Percentiles rank a stretch among this genome's conserved stretches.
Evolutionary conservation across 2,329 filamentous ascomycete species (phyloP).

Genomic region (Neurospora sp.): DNA sequence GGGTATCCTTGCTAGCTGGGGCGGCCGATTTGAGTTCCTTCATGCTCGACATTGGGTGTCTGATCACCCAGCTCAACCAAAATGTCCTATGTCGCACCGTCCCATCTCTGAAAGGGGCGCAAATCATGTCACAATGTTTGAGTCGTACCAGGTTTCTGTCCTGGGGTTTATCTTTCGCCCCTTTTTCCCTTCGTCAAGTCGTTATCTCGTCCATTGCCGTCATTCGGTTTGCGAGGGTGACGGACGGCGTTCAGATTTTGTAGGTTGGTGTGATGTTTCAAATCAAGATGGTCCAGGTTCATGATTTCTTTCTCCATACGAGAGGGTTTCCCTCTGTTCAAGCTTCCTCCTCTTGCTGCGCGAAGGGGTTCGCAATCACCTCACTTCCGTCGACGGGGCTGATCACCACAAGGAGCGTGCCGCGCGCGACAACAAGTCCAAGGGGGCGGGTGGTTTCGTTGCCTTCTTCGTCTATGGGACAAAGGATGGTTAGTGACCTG

Average conservation of each 20-base stretch:
- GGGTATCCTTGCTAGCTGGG: not conserved
- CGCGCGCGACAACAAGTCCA: conserved; percentile 80
- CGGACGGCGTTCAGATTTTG: not conserved
- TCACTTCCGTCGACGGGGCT: conserved; percentile 91
- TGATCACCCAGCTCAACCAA: not conserved
- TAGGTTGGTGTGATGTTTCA: not conserved
- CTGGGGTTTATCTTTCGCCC: not conserved
- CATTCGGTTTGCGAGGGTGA: not conserved
- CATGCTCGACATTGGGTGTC: not conserved
- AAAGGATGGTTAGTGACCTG: not conserved
- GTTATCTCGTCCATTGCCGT: not conserved
- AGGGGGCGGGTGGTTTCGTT: conserved; percentile 74
- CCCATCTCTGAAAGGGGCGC: not conserved
- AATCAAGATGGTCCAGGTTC: not conserved
- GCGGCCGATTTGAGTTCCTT: not conserved
- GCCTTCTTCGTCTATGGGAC: conserved; percentile 71
- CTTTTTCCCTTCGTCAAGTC: not conserved
- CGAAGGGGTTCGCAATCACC: conserved; percentile 89
- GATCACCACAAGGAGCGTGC: conserved; percentile 85
- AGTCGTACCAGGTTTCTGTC: not conserved
- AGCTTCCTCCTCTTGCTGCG: conserved; percentile 56
- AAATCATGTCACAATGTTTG: not conserved
- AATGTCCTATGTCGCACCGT: not conserved
- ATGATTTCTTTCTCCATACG: not conserved
- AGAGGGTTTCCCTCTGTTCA: conserved; percentile 19